phyloP scores from a whole-genome alignment of 192 early-diverging fungal species.

The Coemansia sp. region DNA sequence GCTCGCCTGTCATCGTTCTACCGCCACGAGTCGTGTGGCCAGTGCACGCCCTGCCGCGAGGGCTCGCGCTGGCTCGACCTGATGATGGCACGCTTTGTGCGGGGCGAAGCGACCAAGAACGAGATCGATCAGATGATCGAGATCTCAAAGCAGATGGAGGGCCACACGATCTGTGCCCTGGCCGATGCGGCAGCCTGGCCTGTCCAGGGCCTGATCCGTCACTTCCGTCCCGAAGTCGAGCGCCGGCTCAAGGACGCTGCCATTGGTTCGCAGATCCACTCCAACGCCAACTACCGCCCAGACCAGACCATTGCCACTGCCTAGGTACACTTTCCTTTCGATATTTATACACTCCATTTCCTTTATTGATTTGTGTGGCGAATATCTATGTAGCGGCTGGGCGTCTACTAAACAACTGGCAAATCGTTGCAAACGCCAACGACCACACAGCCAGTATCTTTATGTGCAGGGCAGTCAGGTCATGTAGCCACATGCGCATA shows the following conservation, averaged over 20 bases:
- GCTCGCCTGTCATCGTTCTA: slow-evolving; percentile 90
- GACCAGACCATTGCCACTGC: slow-evolving; percentile 42
- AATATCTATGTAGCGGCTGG: no score
- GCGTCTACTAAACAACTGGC: no score
- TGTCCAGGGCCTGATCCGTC: slow-evolving; percentile 89
- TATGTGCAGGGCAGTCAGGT: slow-evolving; percentile 13
- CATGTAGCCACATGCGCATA: slow-evolving; percentile 28
- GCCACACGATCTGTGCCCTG: slow-evolving; percentile 99
- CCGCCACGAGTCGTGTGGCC: slow-evolving; percentile 96
- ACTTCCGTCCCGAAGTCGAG: slow-evolving; percentile 58
- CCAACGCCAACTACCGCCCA: slow-evolving; percentile 27
- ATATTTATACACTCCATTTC: no score
- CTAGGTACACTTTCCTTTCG: slow-evolving; percentile 4
- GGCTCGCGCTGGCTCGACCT: slow-evolving; percentile 90
- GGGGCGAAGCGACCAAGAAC: slow-evolving; percentile 66
- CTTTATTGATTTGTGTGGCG: no score
- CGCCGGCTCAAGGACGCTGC: slow-evolving; percentile 24
- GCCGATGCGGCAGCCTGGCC: slow-evolving; percentile 99
- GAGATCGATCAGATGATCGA: slow-evolving; percentile 98
- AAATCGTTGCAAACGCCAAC: no score
- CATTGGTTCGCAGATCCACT: slow-evolving; percentile 20
- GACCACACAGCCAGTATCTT: slow-evolving; percentile 12
- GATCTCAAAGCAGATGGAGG: slow-evolving; percentile 95
- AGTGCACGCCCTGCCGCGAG: slow-evolving; percentile 98
- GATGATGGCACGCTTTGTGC: slow-evolving; percentile 95